Conservation (phyloP, 345 rosid genomes). For the Eucalyptus caleyi region DNA sequence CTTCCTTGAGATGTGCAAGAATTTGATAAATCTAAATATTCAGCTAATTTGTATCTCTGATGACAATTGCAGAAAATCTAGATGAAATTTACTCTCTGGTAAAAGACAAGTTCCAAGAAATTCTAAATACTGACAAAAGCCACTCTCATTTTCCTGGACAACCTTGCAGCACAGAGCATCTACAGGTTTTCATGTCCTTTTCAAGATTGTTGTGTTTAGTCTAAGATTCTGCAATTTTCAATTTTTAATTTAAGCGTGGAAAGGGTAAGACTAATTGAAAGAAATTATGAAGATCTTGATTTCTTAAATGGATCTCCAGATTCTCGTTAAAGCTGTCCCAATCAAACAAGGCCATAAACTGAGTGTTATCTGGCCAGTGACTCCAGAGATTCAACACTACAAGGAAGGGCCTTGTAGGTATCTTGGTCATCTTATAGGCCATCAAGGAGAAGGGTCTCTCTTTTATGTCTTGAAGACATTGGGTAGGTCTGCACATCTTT, state of each 20-base stretch:
- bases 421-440: conserved; percentile 85
- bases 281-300: not conserved
- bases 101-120: conserved; percentile 56
- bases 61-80: conserved; percentile 39
- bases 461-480: conserved; percentile 67
- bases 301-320: conserved; percentile 19
- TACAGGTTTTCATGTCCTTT: conserved; percentile 37
- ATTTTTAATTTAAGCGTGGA: not conserved
- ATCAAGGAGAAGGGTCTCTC: conserved; percentile 87
- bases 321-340: conserved; percentile 70
- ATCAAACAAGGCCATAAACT: conserved; percentile 76
- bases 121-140: conserved; percentile 37
- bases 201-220: not conserved
- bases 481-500: conserved; percentile 34
- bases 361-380: conserved; percentile 68
- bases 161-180: conserved; percentile 71
- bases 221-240: not conserved
- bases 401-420: conserved; percentile 77
- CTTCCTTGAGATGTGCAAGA: not conserved
- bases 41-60: conserved; percentile 1
- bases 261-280: not conserved
- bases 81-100: conserved; percentile 55
- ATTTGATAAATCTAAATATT: not conserved
- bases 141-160: conserved; percentile 50
- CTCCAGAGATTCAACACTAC: conserved; percentile 69